These are phyloP conservation scores for Forsythia viridissima DNA, from an alignment of 257 asterid species.

Conservation along the genomic window DNA sequence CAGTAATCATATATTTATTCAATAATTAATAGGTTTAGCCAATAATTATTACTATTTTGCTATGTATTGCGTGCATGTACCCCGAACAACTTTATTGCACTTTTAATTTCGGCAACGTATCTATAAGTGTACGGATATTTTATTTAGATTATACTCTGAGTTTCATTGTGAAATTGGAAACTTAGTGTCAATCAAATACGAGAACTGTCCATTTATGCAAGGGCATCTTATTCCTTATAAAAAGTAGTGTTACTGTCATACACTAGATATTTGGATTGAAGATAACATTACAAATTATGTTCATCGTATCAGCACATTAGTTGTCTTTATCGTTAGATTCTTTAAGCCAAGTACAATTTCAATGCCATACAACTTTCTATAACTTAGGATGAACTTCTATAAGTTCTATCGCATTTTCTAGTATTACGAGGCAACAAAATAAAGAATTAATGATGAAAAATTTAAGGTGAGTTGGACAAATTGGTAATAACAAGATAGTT, in stretches of 20 bases:
- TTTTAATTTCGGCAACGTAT: too few relatives aligned
- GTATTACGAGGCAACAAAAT: too few relatives aligned
- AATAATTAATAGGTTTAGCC: not conserved
- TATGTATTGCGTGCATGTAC: not conserved
- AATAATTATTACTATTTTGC: not conserved
- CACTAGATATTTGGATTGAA: not conserved
- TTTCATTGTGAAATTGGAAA: not conserved
- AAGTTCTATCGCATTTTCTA: too few relatives aligned
- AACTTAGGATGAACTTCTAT: not conserved
- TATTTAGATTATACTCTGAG: not conserved
- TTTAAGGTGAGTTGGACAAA: too few relatives aligned
- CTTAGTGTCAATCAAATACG: not conserved
- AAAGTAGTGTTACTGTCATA: not conserved
- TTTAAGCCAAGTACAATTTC: not conserved
- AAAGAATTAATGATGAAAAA: too few relatives aligned
- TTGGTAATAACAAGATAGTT: too few relatives aligned
- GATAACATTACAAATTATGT: not conserved
- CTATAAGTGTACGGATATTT: too few relatives aligned
- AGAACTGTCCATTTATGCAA: not conserved
- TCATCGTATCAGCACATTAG: not conserved
- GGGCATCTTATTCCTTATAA: not conserved
- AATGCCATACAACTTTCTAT: not conserved
- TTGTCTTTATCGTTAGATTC: not conserved
- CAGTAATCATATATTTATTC: not conserved
- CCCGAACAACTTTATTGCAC: too few relatives aligned